A percentile compares a stretch with the other conserved stretches of the same genome.
Evolutionary conservation across 495 filamentous ascomycete genomes (phyloP).

Genomic region (Penicillium mononematosum): DNA sequence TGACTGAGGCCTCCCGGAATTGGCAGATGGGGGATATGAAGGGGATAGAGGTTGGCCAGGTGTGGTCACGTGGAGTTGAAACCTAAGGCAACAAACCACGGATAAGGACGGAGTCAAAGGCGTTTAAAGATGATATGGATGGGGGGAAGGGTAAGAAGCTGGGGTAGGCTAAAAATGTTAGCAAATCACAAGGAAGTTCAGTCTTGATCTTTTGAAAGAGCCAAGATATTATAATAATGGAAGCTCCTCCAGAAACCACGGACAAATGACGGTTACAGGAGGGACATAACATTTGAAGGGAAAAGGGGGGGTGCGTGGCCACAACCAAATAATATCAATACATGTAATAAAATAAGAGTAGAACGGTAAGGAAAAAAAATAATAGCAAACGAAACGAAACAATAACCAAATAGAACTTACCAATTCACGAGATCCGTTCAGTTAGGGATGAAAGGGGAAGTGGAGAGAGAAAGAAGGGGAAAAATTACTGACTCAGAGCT

Average conservation of each 20-base stretch:
- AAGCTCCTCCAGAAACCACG: constrained; percentile 20
- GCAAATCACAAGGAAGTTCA: constrained; percentile 18
- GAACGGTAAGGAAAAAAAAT: background rate
- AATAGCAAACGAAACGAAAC: constrained; percentile 14
- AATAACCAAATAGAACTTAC: constrained; percentile 8
- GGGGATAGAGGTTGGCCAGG: constrained; percentile 30
- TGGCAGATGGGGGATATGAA: constrained; percentile 37
- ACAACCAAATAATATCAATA: constrained; percentile 22
- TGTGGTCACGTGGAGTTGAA: constrained; percentile 40
- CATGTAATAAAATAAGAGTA: background rate
- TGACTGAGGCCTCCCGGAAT: constrained; percentile 43
- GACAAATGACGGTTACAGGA: constrained; percentile 24
- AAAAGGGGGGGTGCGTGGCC: constrained; percentile 39
- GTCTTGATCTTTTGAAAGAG: constrained; percentile 15
- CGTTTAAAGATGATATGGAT: constrained; percentile 1
- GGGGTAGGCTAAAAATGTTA: constrained; percentile 19
- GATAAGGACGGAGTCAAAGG: constrained; percentile 2
- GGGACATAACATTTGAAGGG: constrained; percentile 15
- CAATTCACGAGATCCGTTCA: constrained; percentile 16
- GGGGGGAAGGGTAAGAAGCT: constrained; percentile 10
- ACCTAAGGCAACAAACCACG: constrained; percentile 31
- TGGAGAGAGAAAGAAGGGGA: constrained; percentile 16
- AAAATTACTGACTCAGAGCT: constrained; percentile 17
- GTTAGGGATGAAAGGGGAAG: constrained; percentile 18
- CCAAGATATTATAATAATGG: constrained; percentile 21